Evolutionary conservation across 2,329 filamentous ascomycete species (phyloP).

Genomic region (Claviceps humidiphila): DNA sequence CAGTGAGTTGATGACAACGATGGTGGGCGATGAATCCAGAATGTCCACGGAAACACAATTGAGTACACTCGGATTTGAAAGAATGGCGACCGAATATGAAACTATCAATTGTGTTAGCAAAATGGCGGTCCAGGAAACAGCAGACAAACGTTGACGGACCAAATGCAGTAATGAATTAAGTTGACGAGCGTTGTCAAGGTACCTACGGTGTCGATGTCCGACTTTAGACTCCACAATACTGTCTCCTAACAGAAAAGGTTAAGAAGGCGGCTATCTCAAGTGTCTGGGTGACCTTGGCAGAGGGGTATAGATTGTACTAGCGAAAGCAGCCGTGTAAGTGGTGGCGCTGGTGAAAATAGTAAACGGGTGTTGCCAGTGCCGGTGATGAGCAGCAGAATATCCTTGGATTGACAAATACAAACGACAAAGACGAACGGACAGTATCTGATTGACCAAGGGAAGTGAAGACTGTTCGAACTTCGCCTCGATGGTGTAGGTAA

Average conservation of each 20-base stretch:
- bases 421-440: neutral
- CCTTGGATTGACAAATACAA: neutral
- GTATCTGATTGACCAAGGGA: too few species aligned
- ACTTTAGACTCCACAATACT: neutral
- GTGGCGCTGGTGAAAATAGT: neutral
- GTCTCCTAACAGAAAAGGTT: neutral
- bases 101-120: neutral
- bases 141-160: neutral
- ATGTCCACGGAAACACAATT: too few species aligned
- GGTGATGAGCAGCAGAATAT: neutral
- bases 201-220: neutral
- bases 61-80: neutral
- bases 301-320: neutral
- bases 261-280: neutral
- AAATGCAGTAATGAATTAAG: neutral
- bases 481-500: neutral
- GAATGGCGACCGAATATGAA: neutral
- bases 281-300: neutral
- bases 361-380: neutral
- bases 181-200: neutral
- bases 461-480: neutral
- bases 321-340: neutral
- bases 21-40: too few species aligned
- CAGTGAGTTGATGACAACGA: neutral
- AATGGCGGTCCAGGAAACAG: neutral